Evolutionary conservation across 108 stramenopile genomes (phyloP).

Genomic region (Schizochytrium sp.): DNA sequence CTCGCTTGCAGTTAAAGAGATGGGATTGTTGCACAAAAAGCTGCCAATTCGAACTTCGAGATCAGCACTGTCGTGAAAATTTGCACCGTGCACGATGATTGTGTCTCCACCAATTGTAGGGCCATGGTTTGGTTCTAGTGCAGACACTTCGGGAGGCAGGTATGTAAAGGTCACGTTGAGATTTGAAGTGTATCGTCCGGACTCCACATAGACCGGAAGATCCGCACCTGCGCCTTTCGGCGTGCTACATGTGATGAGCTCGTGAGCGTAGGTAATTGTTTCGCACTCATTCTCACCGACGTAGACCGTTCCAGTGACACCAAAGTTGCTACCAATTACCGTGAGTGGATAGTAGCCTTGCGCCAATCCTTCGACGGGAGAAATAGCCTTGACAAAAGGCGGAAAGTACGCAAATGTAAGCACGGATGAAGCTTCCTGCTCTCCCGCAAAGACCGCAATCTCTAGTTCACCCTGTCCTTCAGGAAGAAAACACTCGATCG

Average conservation of each 20-base stretch:
- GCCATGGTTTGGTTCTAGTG: not conserved
- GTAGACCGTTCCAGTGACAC: not conserved
- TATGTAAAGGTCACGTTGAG: not conserved
- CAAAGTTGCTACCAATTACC: not conserved
- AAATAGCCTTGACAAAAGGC: not conserved
- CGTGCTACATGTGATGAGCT: not conserved
- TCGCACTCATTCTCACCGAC: not conserved
- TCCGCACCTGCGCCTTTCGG: not conserved
- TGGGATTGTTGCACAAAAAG: not conserved
- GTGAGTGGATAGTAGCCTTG: not conserved
- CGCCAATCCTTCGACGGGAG: not conserved
- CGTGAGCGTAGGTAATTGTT: not conserved
- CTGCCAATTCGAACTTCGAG: not conserved
- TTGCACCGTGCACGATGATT: not conserved
- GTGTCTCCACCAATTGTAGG: not conserved
- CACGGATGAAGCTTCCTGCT: not conserved
- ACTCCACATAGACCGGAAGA: not conserved
- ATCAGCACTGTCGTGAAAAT: not conserved
- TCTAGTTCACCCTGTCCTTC: not conserved
- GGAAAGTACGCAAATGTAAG: not conserved
- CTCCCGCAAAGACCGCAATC: not conserved
- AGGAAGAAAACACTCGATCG: not conserved
- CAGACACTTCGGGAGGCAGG: not conserved
- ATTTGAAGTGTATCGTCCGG: not conserved
- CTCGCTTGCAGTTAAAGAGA: not conserved